These are phyloP conservation scores for Arthrinium puccinioides DNA, from an alignment of 2,329 filamentous ascomycete species.

Conservation along the genomic window DNA sequence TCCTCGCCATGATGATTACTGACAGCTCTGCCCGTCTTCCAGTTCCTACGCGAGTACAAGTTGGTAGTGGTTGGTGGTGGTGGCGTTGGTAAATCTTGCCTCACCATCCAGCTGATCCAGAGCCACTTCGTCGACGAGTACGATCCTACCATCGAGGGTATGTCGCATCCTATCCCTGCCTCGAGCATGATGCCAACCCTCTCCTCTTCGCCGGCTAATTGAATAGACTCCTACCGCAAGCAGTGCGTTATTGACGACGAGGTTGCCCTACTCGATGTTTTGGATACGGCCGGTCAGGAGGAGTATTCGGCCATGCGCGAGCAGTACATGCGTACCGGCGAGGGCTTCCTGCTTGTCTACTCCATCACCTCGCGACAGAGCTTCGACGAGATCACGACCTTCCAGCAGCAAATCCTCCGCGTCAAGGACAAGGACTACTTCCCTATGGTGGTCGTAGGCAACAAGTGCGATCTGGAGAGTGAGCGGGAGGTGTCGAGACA, in stretches of 20 bases:
- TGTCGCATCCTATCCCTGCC: constrained; percentile 17
- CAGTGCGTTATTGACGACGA: constrained; percentile 99
- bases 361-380: constrained; percentile 96
- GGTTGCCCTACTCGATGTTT: constrained; percentile 92
- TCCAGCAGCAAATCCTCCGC: constrained; percentile 95
- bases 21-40: neutral
- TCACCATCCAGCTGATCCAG: constrained; percentile 94
- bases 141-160: constrained; percentile 98
- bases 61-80: constrained; percentile 95
- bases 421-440: constrained; percentile 99
- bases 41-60: constrained; percentile 91
- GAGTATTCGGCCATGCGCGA: constrained; percentile 99
- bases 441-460: constrained; percentile 96
- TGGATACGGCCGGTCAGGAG: constrained; percentile 97
- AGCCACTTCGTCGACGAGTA: constrained; percentile 99
- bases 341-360: constrained; percentile 96
- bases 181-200: neutral
- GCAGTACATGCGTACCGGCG: constrained; percentile 98
- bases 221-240: constrained; percentile 99
- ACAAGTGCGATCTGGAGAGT: constrained; percentile 96
- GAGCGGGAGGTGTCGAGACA: constrained; percentile 88
- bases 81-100: constrained; percentile 97
- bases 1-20: neutral
- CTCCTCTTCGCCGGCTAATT: constrained; percentile 6
- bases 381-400: constrained; percentile 97